These are phyloP conservation scores for Lactarius hengduanensis DNA, from an alignment of 768 basidiomycete genomes.

Conservation along the genomic window DNA sequence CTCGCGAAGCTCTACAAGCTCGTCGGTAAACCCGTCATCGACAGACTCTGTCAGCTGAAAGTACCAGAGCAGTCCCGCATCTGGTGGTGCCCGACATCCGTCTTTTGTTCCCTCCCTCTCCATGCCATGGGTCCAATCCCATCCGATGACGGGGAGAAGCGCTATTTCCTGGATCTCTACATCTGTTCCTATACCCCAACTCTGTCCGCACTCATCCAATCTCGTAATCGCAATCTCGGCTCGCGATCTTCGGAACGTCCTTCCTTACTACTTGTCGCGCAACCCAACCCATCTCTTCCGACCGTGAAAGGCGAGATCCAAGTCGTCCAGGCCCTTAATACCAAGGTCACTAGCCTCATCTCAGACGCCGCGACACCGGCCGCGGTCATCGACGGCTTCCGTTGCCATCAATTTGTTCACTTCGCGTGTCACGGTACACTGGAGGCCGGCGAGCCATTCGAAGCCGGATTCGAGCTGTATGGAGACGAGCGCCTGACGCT, in stretches of 20 bases:
- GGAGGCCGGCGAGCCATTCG: neutral
- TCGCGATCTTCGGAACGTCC: too few species aligned
- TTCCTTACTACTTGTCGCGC: neutral
- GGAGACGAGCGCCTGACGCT: neutral
- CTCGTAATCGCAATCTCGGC: too few species aligned
- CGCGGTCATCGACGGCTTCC: neutral
- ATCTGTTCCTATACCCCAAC: conserved; percentile 7
- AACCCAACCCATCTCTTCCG: neutral
- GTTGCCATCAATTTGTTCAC: conserved; percentile 1
- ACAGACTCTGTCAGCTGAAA: neutral
- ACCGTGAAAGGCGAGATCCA: neutral
- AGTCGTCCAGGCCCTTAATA: neutral
- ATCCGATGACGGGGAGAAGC: neutral
- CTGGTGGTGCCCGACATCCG: conserved; percentile 22
- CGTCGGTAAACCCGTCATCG: conserved; percentile 10
- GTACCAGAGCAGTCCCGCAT: conserved; percentile 11
- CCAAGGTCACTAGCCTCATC: neutral
- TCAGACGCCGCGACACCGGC: too few species aligned
- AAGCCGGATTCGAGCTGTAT: conserved; percentile 3
- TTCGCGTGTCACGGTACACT: conserved; percentile 14
- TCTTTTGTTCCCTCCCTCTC: conserved; percentile 18
- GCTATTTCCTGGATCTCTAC: conserved; percentile 10
- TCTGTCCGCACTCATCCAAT: too few species aligned
- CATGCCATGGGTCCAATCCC: conserved; percentile 24
- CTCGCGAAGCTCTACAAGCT: conserved; percentile 11